Evolutionary conservation across 2,329 filamentous ascomycete genomes (phyloP), one percentile per base, ranked within the genome.

Genomic region (Phaeoacremonium minimum): DNA sequence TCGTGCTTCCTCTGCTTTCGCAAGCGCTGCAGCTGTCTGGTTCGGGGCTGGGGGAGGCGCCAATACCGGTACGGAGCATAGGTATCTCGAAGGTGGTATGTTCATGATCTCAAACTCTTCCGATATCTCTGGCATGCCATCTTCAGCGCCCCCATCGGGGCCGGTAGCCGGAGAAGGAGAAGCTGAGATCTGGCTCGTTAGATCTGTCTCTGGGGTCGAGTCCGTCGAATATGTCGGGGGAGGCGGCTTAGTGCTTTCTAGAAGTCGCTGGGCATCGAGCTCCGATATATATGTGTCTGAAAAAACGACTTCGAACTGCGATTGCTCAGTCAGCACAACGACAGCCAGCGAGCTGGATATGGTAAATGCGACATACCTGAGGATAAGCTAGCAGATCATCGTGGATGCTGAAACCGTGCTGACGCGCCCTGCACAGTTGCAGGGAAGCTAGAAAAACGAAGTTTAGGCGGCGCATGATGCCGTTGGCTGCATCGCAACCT

Each of bases 331-430:
- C 18, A 32, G 18, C 15, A 16, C 22, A 26, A 26, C 9, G 22
- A 9, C n/a, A n/a, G 9, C 22, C 22, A 26, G 22, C 22, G 9
- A 9, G n/a, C n/a, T n/a, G n/a, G n/a, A n/a, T 26, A n/a, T 9
- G 22, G 22, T 26, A 26, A 26, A 26, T 26, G 22, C n/a, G 29
- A 52, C 69, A 45, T 69, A 91, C 87, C 74, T 93, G 87, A 9
- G 90, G 90, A 61, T 85, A 88, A 14, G 88, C 88, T 38, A 95
- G 73, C 35, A 95, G 61, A 57, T 96, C 90, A 55, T 95, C 87
- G 52, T 93, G 82, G 38, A 95, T 85, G 64, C 83, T 95, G 67
- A 95, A 95, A 37, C 69, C 64, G 7, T 65, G 67, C 31, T 73
- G 69, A 31, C 69, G 67, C 47, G 73, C 75, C 45, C 48, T 51